Evolutionary conservation across 331 rosid genomes (phyloP), one percentile per base, ranked within the genome.

Genomic region (Cucumis variabilis): DNA sequence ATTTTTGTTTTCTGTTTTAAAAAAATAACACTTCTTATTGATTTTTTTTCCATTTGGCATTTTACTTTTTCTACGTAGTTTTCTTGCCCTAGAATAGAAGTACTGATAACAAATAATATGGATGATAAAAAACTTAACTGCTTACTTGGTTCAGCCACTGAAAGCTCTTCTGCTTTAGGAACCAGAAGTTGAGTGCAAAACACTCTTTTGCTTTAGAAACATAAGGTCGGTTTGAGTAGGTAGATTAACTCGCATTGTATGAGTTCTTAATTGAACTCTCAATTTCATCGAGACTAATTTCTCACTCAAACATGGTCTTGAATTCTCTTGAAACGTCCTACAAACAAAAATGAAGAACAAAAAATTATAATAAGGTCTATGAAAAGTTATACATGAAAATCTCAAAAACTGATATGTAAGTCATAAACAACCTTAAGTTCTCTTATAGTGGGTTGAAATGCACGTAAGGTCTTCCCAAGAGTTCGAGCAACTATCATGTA

Each of bases 371-470:
- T 15, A 84, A 79, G 80, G 86, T 80, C 79, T 66, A 67, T 0
- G 82, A 44, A 41, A 69, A 53, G 55, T 28, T 19, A 16, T 9
- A 24, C 69, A 6, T 30, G 66, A 13, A 65, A 63, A 51, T 71
- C 16, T 75, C 48, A 68, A 24, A 80, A 66, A 81, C 50, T 48
- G 70, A 88, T n/a, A n/a, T n/a, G n/a, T n/a, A n/a, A 84, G 27
- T 79, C n/a, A 85, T 79, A n/a, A 88, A 89, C 75, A 62, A 95
- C 98, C 98, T 97, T 99, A 87, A 97, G 97, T 90, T 97, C 99
- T 90, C 83, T 93, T 88, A 97, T 97, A 86, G 99, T 97, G 80
- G 99, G 99, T 93, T 96, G 99, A 91, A 97, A 97, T 84, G 95
- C 91, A 67, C 99, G 98, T 87, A 97, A 87, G 9, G 99, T 97